These are phyloP conservation scores for Penicillium daleae DNA, from an alignment of 495 filamentous ascomycete species.

Conservation along the genomic window DNA sequence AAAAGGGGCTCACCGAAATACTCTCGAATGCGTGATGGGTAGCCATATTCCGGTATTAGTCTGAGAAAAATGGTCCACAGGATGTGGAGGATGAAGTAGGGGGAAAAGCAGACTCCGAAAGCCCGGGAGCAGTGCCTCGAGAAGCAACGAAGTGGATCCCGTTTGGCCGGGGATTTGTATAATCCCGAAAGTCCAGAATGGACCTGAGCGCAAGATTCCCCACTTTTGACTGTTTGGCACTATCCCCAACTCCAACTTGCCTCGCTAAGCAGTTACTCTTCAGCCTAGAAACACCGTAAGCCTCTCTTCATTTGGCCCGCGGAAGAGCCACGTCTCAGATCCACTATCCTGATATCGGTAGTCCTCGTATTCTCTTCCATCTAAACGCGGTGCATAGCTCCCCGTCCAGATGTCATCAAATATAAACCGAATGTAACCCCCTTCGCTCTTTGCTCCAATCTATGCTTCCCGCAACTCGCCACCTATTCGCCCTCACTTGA, in stretches of 20 bases:
- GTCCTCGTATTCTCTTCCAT: background rate
- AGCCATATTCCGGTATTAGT: background rate
- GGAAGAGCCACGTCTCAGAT: background rate
- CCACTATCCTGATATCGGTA: background rate
- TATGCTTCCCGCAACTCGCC: background rate
- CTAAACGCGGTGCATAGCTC: background rate
- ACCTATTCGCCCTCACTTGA: background rate
- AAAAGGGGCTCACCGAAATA: background rate
- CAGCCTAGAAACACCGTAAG: background rate
- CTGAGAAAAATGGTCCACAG: background rate
- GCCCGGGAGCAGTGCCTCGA: too few species aligned
- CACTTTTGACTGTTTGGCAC: background rate
- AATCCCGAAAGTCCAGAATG: background rate
- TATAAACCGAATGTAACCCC: background rate
- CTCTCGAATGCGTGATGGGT: background rate
- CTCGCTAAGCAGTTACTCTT: background rate
- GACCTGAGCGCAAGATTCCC: background rate
- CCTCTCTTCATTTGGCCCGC: background rate
- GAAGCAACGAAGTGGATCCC: background rate
- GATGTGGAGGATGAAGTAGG: background rate
- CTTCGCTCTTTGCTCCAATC: background rate
- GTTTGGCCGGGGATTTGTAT: background rate
- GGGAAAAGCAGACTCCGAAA: background rate
- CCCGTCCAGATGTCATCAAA: background rate
- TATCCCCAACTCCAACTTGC: background rate